A percentile compares a stretch with the other conserved stretches of the same genome.
These are phyloP conservation scores for Cyphellophora europaea DNA, from an alignment of 2,329 filamentous ascomycete species.

Conservation along the genomic window DNA sequence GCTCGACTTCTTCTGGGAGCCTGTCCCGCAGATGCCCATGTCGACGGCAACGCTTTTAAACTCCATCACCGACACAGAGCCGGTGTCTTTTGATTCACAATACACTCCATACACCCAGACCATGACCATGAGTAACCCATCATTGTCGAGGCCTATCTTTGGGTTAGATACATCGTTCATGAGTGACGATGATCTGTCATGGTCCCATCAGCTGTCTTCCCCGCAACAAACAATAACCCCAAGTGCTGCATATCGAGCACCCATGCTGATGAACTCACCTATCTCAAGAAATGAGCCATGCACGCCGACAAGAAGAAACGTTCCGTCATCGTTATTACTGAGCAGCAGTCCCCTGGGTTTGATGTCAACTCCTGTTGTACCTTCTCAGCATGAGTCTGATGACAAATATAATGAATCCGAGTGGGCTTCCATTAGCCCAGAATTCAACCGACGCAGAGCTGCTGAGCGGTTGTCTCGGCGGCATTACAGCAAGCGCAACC, in stretches of 20 bases:
- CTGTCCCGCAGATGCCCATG: not conserved
- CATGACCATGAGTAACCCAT: conserved; percentile 8
- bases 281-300: conserved; percentile 14
- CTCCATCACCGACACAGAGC: not conserved
- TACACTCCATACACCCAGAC: not conserved
- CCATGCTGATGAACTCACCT: conserved; percentile 11
- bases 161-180: conserved; percentile 3
- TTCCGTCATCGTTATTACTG: conserved; percentile 9
- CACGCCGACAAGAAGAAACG: conserved; percentile 10
- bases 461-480: conserved; percentile 1
- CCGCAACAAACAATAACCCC: conserved; percentile 17
- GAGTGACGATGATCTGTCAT: conserved; percentile 8
- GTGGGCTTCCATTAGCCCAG: conserved; percentile 4
- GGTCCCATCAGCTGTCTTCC: conserved; percentile 5
- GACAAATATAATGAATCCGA: conserved; percentile 10
- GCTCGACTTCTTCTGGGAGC: not conserved
- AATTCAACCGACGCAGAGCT: not conserved
- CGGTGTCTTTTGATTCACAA: too few species aligned
- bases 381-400: conserved; percentile 15
- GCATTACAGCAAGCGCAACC: conserved; percentile 11
- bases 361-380: conserved; percentile 10
- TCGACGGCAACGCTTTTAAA: not conserved
- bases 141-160: conserved; percentile 17
- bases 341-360: conserved; percentile 15
- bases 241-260: conserved; percentile 15